Conservation (phyloP, 768 basidiomycete genomes). For the Inosperma sp. region DNA sequence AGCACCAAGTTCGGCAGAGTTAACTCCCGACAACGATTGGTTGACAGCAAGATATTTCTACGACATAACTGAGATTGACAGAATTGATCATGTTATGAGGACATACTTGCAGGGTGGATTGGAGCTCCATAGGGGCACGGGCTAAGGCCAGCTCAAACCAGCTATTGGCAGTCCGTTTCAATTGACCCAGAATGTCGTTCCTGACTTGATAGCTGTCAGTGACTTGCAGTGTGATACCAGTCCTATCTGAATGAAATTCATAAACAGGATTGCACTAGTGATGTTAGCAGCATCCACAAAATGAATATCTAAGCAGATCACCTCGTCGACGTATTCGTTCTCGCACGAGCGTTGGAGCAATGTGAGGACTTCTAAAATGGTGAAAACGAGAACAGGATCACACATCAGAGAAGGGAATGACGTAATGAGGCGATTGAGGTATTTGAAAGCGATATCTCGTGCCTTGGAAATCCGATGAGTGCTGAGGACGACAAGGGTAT, state of each 20-base stretch:
- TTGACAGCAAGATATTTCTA: slow-evolving; percentile 87
- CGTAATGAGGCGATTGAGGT: slow-evolving; percentile 78
- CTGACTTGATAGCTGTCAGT: slow-evolving; percentile 83
- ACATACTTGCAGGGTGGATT: slow-evolving; percentile 83
- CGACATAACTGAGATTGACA: slow-evolving; percentile 2
- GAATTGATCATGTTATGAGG: not conserved
- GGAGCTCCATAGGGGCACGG: slow-evolving; percentile 87
- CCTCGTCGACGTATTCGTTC: slow-evolving; percentile 90
- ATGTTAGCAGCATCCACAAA: not conserved
- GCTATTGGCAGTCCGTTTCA: slow-evolving; percentile 65
- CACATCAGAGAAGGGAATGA: slow-evolving; percentile 96
- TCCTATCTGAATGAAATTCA: slow-evolving; percentile 76
- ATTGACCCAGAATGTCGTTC: slow-evolving; percentile 73
- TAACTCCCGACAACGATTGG: slow-evolving; percentile 61
- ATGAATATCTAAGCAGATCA: slow-evolving; percentile 23
- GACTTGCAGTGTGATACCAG: slow-evolving; percentile 69
- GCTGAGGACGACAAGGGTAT: slow-evolving; percentile 67
- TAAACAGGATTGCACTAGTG: slow-evolving; percentile 82
- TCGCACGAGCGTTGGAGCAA: slow-evolving; percentile 83
- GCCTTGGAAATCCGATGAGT: slow-evolving; percentile 81
- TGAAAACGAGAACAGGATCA: slow-evolving; percentile 78
- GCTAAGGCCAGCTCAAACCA: slow-evolving; percentile 89
- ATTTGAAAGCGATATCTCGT: slow-evolving; percentile 77
- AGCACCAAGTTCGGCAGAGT: slow-evolving; percentile 85
- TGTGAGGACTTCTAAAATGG: slow-evolving; percentile 88